Evolutionary conservation across 2,329 filamentous ascomycete genomes (phyloP), one percentile per base, ranked within the genome.

Genomic region (Magnaporthiopsis rhizophila): DNA sequence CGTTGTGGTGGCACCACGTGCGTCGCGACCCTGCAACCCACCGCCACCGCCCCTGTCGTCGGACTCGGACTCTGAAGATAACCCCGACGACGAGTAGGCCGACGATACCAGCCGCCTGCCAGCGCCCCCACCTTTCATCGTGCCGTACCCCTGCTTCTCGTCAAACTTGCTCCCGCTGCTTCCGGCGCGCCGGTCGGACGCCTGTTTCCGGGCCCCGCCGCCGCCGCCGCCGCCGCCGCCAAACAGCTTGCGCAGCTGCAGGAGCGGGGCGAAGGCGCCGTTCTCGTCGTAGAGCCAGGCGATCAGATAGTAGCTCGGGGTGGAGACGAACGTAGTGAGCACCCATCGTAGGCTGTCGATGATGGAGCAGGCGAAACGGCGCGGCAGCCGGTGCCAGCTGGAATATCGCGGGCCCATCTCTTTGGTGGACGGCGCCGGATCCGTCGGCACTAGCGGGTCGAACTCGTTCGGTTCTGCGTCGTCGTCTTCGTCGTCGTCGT

Each of bases 241-340:
- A n/a, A 86, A 83, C 32, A 94, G 79, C 71, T 83, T 88, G 72
- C 84, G 83, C 58, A 95, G 77, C 65, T 91, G 92, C 61, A 87
- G 78, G 65, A 95, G 77, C n/a, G 91, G 86, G 63, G 91, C 89
- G 74, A 96, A 96, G 62, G 81, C 81, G 62, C 92, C 92, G 65
- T 90, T 79, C 59, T 92, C 87, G 72, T 96, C 88, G 77, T 90
- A 94, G 70, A 98, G 89, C 73, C 85, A 92, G 68, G 90, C 89
- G 66, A 93, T 86, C 64, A 97, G 77, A 76, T 94, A 97, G 62
- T 92, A 84, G 24, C 89, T 90, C 1, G 94, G 94, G 28, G 89
- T 87, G 32, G 89, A 85, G 66, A 98, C 78, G 58, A 62, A 62
- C 18, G 91, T 90, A 62, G 89, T 89, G 64, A 97, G 77, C 60